Evolutionary conservation across 2,329 filamentous ascomycete species (phyloP).

Genomic region (Botryotinia narcissicola): DNA sequence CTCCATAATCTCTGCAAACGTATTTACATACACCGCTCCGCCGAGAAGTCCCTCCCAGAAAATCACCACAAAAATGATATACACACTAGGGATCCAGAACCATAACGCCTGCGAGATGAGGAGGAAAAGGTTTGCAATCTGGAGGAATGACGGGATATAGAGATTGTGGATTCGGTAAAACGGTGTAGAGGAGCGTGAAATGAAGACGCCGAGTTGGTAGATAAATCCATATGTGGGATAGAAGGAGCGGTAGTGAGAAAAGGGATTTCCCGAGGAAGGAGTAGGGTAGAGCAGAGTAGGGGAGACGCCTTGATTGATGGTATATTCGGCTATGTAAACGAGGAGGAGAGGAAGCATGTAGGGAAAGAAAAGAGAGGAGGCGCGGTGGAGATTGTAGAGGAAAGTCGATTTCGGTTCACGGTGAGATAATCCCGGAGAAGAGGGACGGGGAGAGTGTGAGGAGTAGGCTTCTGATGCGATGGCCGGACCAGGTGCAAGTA

Average conservation of each 20-base stretch:
- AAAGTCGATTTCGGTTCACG: conserved; percentile 36
- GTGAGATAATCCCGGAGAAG: neutral
- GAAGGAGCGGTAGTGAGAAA: conserved; percentile 77
- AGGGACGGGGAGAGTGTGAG: conserved; percentile 29
- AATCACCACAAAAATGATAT: conserved; percentile 77
- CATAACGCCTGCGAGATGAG: conserved; percentile 75
- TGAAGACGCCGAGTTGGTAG: conserved; percentile 92
- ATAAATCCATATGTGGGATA: conserved; percentile 94
- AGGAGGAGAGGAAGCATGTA: conserved; percentile 89
- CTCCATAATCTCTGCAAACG: conserved; percentile 91
- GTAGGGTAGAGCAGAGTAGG: conserved; percentile 92
- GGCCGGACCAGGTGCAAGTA: conserved; percentile 40
- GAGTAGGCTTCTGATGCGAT: conserved; percentile 45
- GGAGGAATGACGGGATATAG: conserved; percentile 79
- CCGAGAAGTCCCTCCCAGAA: conserved; percentile 95
- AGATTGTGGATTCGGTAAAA: conserved; percentile 79
- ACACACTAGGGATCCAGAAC: conserved; percentile 80
- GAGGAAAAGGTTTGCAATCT: conserved; percentile 72
- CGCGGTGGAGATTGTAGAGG: conserved; percentile 59
- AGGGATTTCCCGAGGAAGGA: conserved; percentile 72
- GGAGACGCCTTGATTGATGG: conserved; percentile 91
- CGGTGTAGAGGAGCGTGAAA: conserved; percentile 86
- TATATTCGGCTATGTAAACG: conserved; percentile 95
- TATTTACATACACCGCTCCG: conserved; percentile 91
- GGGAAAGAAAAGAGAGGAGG: conserved; percentile 67